Evolutionary conservation across 2,329 filamentous ascomycete genomes (phyloP), one percentile per base, ranked within the genome.

Genomic region (Beauveria pseudobassiana): DNA sequence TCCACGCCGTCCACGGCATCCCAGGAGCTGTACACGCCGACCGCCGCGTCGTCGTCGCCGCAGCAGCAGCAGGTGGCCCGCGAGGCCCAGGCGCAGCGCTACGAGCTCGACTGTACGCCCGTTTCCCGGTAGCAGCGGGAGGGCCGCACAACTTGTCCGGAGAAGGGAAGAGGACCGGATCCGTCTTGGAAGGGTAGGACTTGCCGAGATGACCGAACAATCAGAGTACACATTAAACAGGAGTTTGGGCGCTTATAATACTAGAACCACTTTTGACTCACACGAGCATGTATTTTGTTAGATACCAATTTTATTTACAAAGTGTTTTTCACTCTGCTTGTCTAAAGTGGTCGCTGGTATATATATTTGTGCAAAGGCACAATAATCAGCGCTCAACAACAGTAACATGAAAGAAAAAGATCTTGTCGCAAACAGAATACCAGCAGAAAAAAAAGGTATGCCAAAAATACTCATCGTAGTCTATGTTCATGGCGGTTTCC

Each of bases 71-170:
- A 49, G 12, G 16, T 28, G 16, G 45, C 53, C 18, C 54, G 28
- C 24, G 46, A 38, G 20, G 5, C 18, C 24, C 24, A 26, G 34
- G 12, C 20, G n/a, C 42, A 43, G 52, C 63, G 53, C 22, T 61
- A 62, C 49, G 64, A 65, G 56, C 59, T 65, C 9, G 63, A 64
- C 51, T 55, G 63, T 16, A 61, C 40, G 34, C 53, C 59, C 18
- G 59, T 51, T 2, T 22, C 30, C 10, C 43, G 46, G 18, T 57
- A 40, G 46, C n/a, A 12, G 7, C 4, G 22, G 22, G 20, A 3
- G 6, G 22, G 18, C 7, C 18, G 12, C 10, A 1, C n/a, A 28
- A 22, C 10, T 22, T 8, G 16, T 24, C n/a, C 18, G 42, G 18
- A 18, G 20, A 26, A 8, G 14, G 16, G 14, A 7, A 30, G 20